A percentile compares a stretch with the other conserved stretches of the same genome.
Evolutionary conservation across 768 basidiomycete species (phyloP).

Genomic region (Tephrocybe sp.): DNA sequence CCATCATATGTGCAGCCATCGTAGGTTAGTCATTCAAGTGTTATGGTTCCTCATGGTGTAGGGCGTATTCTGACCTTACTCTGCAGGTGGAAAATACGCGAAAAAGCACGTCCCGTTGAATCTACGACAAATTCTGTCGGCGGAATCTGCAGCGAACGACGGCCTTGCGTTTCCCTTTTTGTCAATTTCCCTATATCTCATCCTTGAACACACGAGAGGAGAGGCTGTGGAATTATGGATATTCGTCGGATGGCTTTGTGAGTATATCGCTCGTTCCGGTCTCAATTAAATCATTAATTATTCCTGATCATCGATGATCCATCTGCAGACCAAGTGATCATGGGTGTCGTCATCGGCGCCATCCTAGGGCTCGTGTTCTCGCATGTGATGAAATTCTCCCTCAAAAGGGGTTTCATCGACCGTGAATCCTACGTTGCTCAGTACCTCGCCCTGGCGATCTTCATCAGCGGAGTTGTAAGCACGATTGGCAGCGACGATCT

Average conservation of each 20-base stretch:
- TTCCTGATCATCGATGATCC: not conserved
- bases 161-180: conserved; percentile 95
- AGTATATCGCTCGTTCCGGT: conserved; percentile 20
- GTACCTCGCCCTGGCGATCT: conserved; percentile 68
- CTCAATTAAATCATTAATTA: not conserved
- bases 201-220: conserved; percentile 57
- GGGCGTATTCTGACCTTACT: not conserved
- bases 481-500: conserved; percentile 86
- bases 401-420: conserved; percentile 63
- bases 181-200: conserved; percentile 81
- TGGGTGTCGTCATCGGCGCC: conserved; percentile 71
- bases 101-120: conserved; percentile 67
- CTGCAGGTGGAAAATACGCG: conserved; percentile 67
- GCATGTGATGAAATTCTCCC: conserved; percentile 68
- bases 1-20: conserved; percentile 85
- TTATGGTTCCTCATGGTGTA: not conserved
- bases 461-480: conserved; percentile 76
- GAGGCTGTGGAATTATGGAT: conserved; percentile 84
- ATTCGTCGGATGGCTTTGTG: conserved; percentile 80
- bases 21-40: conserved; percentile 42
- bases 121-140: conserved; percentile 77
- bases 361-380: conserved; percentile 61
- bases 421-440: conserved; percentile 88
- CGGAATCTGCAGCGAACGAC: conserved; percentile 94
- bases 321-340: conserved; percentile 68